These are phyloP conservation scores for Monosporascus ibericus DNA, from an alignment of 2,329 filamentous ascomycete genomes.

Conservation along the genomic window DNA sequence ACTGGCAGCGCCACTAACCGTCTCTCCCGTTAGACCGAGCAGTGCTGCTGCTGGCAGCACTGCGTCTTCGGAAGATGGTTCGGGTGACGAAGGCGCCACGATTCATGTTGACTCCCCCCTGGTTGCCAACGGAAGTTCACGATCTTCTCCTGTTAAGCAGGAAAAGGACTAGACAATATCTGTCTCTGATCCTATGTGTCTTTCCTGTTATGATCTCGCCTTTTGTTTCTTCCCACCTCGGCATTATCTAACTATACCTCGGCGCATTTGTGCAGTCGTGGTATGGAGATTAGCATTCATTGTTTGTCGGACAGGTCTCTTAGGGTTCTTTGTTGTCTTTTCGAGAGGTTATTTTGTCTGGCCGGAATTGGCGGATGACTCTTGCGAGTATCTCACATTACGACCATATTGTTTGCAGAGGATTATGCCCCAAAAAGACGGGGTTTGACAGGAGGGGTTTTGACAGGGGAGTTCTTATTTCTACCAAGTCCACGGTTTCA, in stretches of 20 bases:
- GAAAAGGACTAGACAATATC: slow-evolving; percentile 29
- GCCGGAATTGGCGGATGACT: not conserved
- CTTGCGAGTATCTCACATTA: not conserved
- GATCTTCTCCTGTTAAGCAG: slow-evolving; percentile 43
- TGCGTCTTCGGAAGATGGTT: slow-evolving; percentile 38
- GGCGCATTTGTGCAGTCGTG: not conserved
- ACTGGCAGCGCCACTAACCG: slow-evolving; percentile 20
- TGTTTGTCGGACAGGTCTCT: not conserved
- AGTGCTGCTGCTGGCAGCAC: slow-evolving; percentile 32
- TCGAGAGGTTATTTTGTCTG: not conserved
- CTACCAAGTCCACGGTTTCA: not conserved
- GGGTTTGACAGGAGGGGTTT: not conserved
- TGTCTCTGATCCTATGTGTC: slow-evolving; percentile 15
- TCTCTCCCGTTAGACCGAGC: slow-evolving; percentile 36
- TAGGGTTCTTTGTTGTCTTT: not conserved
- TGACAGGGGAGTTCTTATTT: not conserved
- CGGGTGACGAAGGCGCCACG: slow-evolving; percentile 48
- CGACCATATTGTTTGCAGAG: not conserved
- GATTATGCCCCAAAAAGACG: not conserved
- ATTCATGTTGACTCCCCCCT: slow-evolving; percentile 45
- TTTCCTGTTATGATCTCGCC: slow-evolving; percentile 20
- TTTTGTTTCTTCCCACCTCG: slow-evolving; percentile 21
- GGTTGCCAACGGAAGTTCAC: slow-evolving; percentile 36
- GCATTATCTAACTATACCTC: slow-evolving; percentile 1
- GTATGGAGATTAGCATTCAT: not conserved